These are phyloP conservation scores for Apiosordaria backusii DNA, from an alignment of 495 filamentous ascomycete species.

Conservation along the genomic window DNA sequence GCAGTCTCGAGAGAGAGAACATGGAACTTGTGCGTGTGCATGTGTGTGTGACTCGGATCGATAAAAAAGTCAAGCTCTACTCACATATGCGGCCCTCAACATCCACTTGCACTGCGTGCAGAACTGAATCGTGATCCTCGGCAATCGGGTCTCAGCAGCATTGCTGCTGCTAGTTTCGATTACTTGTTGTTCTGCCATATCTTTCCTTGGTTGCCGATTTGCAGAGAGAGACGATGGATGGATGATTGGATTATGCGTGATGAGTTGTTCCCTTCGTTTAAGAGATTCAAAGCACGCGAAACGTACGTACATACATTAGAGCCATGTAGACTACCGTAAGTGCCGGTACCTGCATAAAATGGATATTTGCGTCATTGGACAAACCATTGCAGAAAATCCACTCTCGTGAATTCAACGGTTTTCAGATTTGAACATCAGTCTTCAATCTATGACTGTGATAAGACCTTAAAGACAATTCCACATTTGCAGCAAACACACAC, in stretches of 20 bases:
- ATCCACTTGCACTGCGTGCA: constrained; percentile 93
- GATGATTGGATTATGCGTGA: background rate
- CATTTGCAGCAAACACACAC: background rate
- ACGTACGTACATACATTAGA: background rate
- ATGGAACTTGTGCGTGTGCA: too few relatives aligned
- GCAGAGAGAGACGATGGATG: background rate
- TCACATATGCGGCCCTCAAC: constrained; percentile 76
- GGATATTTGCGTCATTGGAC: background rate
- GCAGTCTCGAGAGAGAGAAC: too few relatives aligned
- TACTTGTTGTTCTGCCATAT: constrained; percentile 36
- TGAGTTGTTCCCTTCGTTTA: background rate
- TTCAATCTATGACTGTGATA: background rate
- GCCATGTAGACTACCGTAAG: background rate
- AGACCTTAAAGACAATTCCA: background rate
- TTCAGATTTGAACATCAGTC: background rate
- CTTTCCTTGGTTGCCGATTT: background rate
- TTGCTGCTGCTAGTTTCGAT: constrained; percentile 21
- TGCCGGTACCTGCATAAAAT: background rate
- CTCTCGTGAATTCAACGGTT: background rate
- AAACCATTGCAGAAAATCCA: background rate
- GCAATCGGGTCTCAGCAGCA: constrained; percentile 30
- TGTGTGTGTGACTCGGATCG: too few relatives aligned
- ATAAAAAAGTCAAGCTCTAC: too few relatives aligned
- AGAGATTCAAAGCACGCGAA: background rate
- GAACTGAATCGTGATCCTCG: constrained; percentile 68